Conservation (phyloP, 2,329 filamentous ascomycete species). For the Trematosphaeria pertusa region DNA sequence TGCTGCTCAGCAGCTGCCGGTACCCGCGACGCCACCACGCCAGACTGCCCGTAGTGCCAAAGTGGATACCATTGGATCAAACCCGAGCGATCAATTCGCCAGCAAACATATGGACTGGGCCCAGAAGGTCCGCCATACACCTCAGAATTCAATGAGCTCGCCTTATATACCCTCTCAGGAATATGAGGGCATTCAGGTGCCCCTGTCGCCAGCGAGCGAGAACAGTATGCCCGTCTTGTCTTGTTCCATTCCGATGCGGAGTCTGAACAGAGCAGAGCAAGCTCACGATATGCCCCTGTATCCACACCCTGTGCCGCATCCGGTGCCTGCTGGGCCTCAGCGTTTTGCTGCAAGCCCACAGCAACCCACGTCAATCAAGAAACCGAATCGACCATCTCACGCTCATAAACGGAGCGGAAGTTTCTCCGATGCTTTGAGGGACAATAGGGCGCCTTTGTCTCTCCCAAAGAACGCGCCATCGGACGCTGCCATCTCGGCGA, state of each 20-base stretch:
- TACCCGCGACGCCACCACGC: conserved; percentile 34
- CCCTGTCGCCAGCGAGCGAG: conserved; percentile 54
- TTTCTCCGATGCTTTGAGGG: conserved; percentile 82
- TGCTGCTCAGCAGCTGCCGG: conserved; percentile 9
- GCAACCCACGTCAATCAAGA: conserved; percentile 33
- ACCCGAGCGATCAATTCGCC: conserved; percentile 48
- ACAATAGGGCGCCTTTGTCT: conserved; percentile 64
- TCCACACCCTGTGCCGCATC: conserved; percentile 46
- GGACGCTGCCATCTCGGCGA: conserved; percentile 59
- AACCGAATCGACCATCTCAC: conserved; percentile 34
- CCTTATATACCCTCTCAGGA: conserved; percentile 43
- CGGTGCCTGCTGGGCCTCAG: conserved; percentile 28
- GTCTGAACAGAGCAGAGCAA: conserved; percentile 39
- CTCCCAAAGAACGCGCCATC: conserved; percentile 53
- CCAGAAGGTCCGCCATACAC: conserved; percentile 42
- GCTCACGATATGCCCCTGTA: conserved; percentile 49
- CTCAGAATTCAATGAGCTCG: conserved; percentile 45
- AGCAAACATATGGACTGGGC: conserved; percentile 49
- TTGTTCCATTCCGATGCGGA: conserved; percentile 64
- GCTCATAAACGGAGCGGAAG: conserved; percentile 86
- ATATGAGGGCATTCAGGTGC: conserved; percentile 41
- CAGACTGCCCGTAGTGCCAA: conserved; percentile 35
- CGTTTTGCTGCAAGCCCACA: conserved; percentile 41
- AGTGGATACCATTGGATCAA: conserved; percentile 42
- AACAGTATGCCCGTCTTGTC: conserved; percentile 65